phyloP scores from a whole-genome alignment of 805 yeast genomes.

The Debaryomyces maramus region DNA sequence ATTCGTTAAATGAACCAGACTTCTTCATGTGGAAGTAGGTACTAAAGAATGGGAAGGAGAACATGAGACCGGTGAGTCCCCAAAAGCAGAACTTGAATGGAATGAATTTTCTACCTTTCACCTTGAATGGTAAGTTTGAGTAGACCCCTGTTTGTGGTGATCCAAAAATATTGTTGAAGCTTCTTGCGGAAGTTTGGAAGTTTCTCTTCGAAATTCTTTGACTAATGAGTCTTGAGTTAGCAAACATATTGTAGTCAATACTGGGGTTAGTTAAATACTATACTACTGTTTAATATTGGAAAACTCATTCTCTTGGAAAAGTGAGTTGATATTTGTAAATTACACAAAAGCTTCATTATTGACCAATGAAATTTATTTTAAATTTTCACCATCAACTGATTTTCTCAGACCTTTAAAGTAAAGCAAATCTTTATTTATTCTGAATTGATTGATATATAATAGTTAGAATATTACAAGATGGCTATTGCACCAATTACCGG shows the following conservation, averaged over 20 bases:
- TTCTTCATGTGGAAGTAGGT: conserved; percentile 82
- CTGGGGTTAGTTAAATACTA: no score
- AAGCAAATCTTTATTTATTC: no score
- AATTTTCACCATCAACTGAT: conserved; percentile 1
- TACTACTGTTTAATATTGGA: no score
- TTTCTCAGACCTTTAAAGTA: neutral
- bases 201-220: conserved; percentile 22
- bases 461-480: conserved; percentile 36
- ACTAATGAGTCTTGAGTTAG: conserved; percentile 15
- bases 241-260: conserved; percentile 20
- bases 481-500: conserved; percentile 88
- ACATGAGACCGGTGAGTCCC: conserved; percentile 61
- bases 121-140: conserved; percentile 91
- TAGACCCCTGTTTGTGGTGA: conserved; percentile 65
- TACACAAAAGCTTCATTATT: conserved; percentile 8
- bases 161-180: conserved; percentile 36
- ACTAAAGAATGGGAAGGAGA: conserved; percentile 70
- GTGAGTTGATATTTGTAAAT: conserved; percentile 7
- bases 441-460: no score
- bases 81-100: conserved; percentile 84
- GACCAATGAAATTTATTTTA: conserved; percentile 16
- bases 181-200: conserved; percentile 49
- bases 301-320: neutral
- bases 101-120: conserved; percentile 79
- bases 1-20: conserved; percentile 55